Conservation (phyloP, 345 rosid genomes). For the Eucalyptus rudis region DNA sequence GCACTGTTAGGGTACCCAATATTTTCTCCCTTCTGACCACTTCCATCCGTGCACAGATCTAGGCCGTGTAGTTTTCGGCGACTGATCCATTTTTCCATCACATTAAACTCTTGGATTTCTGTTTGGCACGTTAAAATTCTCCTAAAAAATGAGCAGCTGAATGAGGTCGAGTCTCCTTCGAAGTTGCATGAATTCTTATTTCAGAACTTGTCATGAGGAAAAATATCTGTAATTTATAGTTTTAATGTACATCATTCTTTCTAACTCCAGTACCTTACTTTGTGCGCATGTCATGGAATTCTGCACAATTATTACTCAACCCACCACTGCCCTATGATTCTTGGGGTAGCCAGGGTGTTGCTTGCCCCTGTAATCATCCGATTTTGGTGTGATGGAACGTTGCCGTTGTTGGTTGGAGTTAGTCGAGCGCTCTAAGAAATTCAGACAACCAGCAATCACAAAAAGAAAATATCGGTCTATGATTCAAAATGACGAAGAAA, state of each 20-base stretch:
- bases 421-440: background rate
- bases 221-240: background rate
- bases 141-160: background rate
- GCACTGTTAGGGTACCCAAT: too few relatives aligned
- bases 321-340: background rate
- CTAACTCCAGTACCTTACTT: background rate
- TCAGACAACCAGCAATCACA: too few relatives aligned
- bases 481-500: background rate
- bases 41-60: background rate
- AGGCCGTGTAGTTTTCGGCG: background rate
- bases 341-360: background rate
- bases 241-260: background rate
- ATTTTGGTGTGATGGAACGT: background rate
- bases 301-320: background rate
- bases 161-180: background rate
- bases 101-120: background rate
- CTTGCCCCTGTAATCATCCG: background rate
- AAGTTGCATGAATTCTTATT: background rate
- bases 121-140: background rate
- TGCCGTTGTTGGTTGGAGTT: background rate
- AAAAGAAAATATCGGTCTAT: too few relatives aligned
- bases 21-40: background rate
- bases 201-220: background rate
- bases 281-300: background rate
- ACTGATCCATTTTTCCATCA: background rate